Evolutionary conservation across 2,329 filamentous ascomycete species (phyloP), one percentile per base, ranked within the genome.

Genomic region (Lasiodiplodia citricola): DNA sequence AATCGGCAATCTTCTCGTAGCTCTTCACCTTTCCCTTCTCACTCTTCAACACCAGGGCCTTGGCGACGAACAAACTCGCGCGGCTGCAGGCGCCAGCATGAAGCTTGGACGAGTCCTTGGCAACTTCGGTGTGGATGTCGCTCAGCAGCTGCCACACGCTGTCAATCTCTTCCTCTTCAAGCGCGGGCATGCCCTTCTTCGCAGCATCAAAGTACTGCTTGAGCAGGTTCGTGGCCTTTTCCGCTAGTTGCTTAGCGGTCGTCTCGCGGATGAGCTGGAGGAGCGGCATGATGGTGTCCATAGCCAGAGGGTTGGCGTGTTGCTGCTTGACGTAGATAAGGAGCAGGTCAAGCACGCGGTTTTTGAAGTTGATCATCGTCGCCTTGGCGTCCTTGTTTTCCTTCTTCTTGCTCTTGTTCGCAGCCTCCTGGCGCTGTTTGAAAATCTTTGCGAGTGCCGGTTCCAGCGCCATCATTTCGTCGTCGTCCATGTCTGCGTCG

Each of bases 331-430:
- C 85, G 79, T 93, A 98, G 71, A 96, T 91, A 70, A 91, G 88
- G 13, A 98, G 85, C 1, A 98, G 87, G 76, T 98, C 96, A 4
- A 98, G 87, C 6, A 97, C 91, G 52, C 94, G 92, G 79, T 93
- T 92, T 84, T 99, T 99, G 86, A 99, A 97, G 80, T 95, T 94
- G 75, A 97, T 84, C 76, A 98, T 92, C 23, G 90, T 93, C 73
- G 95, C 92, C 77, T 93, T 96, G 67, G 95, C 94, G 70, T 95
- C 91, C 76, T 93, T 93, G 74, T 92, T 91, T 76, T 96, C 90
- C 80, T 94, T 92, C 82, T 94, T 96, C 2, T 74, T 76, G 47
- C 72, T 73, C 1, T 75, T 76, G 41, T 72, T 72, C 18, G 84
- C 82, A 18, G 83, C 83, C 78, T 93, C 90, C 72, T 87, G 88